phyloP scores from a whole-genome alignment of 2,329 filamentous ascomycete species.

The Monilinia polystroma region DNA sequence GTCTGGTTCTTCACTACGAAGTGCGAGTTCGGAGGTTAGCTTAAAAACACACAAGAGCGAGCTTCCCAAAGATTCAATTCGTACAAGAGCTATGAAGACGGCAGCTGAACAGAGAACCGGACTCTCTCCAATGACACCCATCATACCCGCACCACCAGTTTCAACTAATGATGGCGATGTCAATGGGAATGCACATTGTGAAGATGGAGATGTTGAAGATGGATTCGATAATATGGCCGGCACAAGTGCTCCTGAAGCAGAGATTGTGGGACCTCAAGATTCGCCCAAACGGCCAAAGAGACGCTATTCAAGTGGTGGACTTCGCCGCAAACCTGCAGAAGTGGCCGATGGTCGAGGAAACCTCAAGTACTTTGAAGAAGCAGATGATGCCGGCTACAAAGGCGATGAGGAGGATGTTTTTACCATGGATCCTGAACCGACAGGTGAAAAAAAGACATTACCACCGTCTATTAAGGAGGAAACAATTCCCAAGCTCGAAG shows the following conservation, averaged over 20 bases:
- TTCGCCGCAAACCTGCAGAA: slow-evolving; percentile 71
- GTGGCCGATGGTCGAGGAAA: slow-evolving; percentile 70
- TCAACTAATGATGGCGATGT: slow-evolving; percentile 12
- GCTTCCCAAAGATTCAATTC: slow-evolving; percentile 48
- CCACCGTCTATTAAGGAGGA: not conserved
- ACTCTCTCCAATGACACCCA: slow-evolving; percentile 24
- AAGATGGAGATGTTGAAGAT: slow-evolving; percentile 41
- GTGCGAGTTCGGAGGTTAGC: slow-evolving; percentile 39
- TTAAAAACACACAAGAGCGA: slow-evolving; percentile 31
- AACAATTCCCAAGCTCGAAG: not conserved
- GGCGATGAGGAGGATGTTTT: slow-evolving; percentile 72
- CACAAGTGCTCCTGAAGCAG: slow-evolving; percentile 63
- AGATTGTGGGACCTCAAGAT: slow-evolving; percentile 42
- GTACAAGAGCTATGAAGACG: slow-evolving; percentile 37
- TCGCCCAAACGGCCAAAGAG: slow-evolving; percentile 51
- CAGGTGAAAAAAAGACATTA: slow-evolving; percentile 15
- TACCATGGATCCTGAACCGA: slow-evolving; percentile 56
- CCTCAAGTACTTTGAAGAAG: slow-evolving; percentile 87
- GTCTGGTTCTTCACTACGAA: slow-evolving; percentile 44
- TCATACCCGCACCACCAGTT: slow-evolving; percentile 14
- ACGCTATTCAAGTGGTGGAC: slow-evolving; percentile 82
- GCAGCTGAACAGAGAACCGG: slow-evolving; percentile 32
- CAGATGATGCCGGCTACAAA: slow-evolving; percentile 78
- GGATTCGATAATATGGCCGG: slow-evolving; percentile 49
- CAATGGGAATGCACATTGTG: slow-evolving; percentile 7